Percentiles rank a stretch among this genome's conserved stretches.
Conservation (phyloP, 176 grass and related monocot genomes). For the Puccinellia tenuiflora region DNA sequence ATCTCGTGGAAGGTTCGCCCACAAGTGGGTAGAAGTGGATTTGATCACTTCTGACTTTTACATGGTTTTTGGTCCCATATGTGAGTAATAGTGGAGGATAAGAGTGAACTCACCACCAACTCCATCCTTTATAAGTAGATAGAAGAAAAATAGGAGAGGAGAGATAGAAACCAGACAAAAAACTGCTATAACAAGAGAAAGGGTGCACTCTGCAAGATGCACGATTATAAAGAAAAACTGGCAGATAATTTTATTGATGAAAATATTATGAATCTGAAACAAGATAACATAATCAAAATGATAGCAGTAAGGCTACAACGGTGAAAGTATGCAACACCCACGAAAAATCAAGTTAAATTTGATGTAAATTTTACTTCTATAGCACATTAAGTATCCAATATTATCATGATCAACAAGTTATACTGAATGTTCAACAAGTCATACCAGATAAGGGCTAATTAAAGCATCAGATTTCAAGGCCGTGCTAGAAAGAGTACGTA, state of each 20-base stretch:
- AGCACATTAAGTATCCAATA: slow-evolving; percentile 6
- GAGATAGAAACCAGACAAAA: not conserved
- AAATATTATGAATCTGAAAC: slow-evolving; percentile 1
- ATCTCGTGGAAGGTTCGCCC: too few species aligned
- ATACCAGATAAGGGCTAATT: not conserved
- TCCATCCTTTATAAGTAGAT: not conserved
- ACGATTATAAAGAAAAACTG: not conserved
- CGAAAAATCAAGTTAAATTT: not conserved
- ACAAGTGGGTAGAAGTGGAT: not conserved
- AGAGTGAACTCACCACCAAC: not conserved
- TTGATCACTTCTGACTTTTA: not conserved
- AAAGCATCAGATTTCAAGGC: not conserved
- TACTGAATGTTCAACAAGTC: not conserved
- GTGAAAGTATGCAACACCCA: not conserved
- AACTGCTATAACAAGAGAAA: not conserved
- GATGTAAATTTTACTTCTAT: not conserved
- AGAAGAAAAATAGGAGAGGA: not conserved
- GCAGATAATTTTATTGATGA: not conserved
- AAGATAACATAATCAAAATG: not conserved
- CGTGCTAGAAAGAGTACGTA: slow-evolving; percentile 51
- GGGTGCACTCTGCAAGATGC: not conserved
- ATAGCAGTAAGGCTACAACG: not conserved
- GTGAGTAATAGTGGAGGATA: not conserved
- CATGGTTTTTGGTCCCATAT: not conserved
- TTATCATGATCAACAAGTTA: slow-evolving; percentile 11